Conservation (phyloP, 441 rosid genomes). For the Populus hybrid region DNA sequence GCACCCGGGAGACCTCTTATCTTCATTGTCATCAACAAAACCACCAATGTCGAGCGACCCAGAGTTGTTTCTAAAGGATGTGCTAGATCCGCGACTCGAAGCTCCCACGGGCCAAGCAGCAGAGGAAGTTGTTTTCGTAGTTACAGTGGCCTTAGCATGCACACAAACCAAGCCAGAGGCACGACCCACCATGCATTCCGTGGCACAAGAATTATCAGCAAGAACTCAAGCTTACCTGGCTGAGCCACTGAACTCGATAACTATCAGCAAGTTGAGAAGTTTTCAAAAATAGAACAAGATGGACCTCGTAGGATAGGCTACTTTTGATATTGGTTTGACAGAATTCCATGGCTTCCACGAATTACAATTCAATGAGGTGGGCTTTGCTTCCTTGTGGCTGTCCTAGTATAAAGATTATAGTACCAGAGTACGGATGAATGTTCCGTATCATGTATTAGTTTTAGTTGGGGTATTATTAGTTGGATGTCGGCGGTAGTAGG, state of each 20-base stretch:
- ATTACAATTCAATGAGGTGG: neutral
- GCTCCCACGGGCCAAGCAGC: constrained; percentile 41
- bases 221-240: constrained; percentile 26
- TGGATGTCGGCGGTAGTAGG: no score
- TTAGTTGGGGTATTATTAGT: no score
- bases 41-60: no score
- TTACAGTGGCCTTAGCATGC: constrained; percentile 25
- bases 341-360: neutral
- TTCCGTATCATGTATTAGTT: no score
- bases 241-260: constrained; percentile 28
- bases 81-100: no score
- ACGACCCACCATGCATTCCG: constrained; percentile 49
- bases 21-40: no score
- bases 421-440: no score
- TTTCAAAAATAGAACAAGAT: constrained; percentile 18
- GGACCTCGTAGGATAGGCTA: neutral
- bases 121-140: constrained; percentile 36
- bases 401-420: no score
- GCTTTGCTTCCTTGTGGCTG: no score
- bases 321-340: constrained; percentile 5
- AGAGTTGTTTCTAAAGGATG: no score
- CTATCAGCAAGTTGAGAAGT: constrained; percentile 25
- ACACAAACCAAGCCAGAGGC: constrained; percentile 30
- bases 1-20: no score
- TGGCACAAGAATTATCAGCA: constrained; percentile 53